Base-by-base conservation (phyloP, 2,329 filamentous ascomycete genomes). In the Microcyclospora pomicola region DNA sequence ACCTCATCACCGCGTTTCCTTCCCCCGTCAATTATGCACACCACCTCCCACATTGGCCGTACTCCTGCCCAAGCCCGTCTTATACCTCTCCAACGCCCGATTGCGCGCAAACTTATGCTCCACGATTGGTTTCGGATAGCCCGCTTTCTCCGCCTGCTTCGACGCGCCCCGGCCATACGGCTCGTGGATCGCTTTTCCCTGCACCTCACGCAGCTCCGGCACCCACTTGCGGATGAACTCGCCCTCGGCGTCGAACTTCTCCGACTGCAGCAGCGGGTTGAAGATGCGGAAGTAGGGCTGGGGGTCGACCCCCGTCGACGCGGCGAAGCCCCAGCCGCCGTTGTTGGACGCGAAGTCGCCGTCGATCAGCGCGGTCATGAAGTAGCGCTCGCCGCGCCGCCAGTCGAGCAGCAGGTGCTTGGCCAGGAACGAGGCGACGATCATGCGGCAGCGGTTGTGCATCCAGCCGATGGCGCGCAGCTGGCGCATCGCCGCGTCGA, bases 261-360 rank as follows among this genome's bases (percentile, higher is more conserved):
- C 82, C 49, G 80, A 84, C 64, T 94, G 86, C 13, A 83, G 62
- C 33, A 85, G 56, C 0, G 86, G 86, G 51, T 92, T 94, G 61
- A 94, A 94, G 36, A 94, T 82, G 6, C 85, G 72, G 46, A 94
- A 94, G 55, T 92, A 94, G 0, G 86, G 85, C 59, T 93, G 82
- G 1, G 84, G 82, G 57, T 92, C 84, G 6, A 86, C 82, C 1
- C 83, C 81, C 0, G 77, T 78, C 13, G 69, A 74, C 4, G 79
- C 76, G 15, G 68, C 60, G 47, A 78, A 79, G 0, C 75, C 77
- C 75, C 76, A 80, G 0, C 76, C 76, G 7, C 76, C 75, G 44
- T 82, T 85, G 56, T 88, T 88, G 41, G 73, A 80, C 0, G 80
- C 80, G 53, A 87, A 84, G 54, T 87, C 82, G 12, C 82, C 81